Evolutionary conservation across 2,329 filamentous ascomycete species (phyloP), one percentile per base, ranked within the genome.

Genomic region (Blumeria hordei): DNA sequence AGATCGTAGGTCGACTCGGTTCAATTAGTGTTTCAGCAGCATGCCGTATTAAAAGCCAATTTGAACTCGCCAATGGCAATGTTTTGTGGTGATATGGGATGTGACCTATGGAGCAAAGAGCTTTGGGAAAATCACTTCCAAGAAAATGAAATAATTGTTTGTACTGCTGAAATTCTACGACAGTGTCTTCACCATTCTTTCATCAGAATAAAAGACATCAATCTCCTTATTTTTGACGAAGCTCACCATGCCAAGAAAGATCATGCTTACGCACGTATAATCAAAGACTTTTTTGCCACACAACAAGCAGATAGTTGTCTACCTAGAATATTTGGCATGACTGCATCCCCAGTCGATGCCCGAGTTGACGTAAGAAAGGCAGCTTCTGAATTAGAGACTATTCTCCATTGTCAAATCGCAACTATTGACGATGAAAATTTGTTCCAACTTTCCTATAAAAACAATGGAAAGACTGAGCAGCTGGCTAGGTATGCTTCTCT

Each of bases 161-260:
- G 88, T 68, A 96, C 92, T 0, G 88, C 88, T 0, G 88, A 92
- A 61, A 83, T 96, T 3, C 72, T 96, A 4, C 74, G 83, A 37
- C 78, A 85, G 58, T 87, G 83, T 61, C 74, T 98, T 2, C 76
- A 81, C 59, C 83, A 83, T 62, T 82, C 83, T 0, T 93, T 87
- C 67, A 75, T 95, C 57, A 75, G 68, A 9, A 94, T 98, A 70
- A 71, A 77, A 16, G 78, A 84, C 61, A 87, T 96, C 66, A 96
- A 90, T 63, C 74, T 98, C 1, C 72, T 98, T 39, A 80, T 96
- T 57, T 94, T 98, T 60, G 92, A 98, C 63, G 92, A 98, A 67
- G 92, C 88, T 6, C 92, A 98, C 63, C 92, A 96, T 64, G 80
- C 90, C 0, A 98, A 98, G 68, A 93, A 90, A 66, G 84, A 88